Evolutionary conservation across 495 filamentous ascomycete genomes (phyloP).

Genomic region (Aspergillus ellipticus): DNA sequence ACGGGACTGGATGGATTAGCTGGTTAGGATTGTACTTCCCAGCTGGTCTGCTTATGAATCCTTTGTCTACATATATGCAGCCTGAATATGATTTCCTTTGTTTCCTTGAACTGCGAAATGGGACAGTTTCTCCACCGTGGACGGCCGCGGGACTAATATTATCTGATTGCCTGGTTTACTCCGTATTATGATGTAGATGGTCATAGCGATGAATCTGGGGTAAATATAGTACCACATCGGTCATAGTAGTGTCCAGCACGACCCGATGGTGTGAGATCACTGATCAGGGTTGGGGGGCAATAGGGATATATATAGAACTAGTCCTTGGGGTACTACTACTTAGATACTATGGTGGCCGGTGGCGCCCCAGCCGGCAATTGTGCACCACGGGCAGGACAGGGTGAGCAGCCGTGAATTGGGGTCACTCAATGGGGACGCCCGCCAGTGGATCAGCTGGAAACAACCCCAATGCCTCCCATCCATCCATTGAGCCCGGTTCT

Average conservation of each 20-base stretch:
- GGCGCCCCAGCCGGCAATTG: too few species aligned
- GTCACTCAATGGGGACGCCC: too few species aligned
- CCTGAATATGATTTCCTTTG: constrained; percentile 33
- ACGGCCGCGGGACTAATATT: neutral
- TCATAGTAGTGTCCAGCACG: too few species aligned
- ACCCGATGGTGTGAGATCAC: neutral
- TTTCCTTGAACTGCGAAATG: constrained; percentile 3
- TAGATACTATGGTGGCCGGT: neutral
- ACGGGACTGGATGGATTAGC: constrained; percentile 23
- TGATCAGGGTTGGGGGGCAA: neutral
- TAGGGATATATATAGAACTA: neutral
- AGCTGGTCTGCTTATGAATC: constrained; percentile 12
- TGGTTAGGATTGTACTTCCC: constrained; percentile 7
- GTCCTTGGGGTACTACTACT: neutral
- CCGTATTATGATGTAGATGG: neutral
- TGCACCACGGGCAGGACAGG: too few species aligned
- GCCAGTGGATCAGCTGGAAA: too few species aligned
- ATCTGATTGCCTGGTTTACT: too few species aligned
- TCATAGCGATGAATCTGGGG: neutral
- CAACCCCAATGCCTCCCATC: too few species aligned
- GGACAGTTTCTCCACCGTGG: neutral
- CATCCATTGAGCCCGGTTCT: too few species aligned
- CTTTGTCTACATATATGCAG: constrained; percentile 26
- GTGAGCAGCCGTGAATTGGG: too few species aligned
- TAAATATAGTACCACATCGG: neutral